Percentiles rank a stretch among this genome's conserved stretches.
Evolutionary conservation across 2,329 filamentous ascomycete genomes (phyloP).

Genomic region (Aspergillus tanneri): DNA sequence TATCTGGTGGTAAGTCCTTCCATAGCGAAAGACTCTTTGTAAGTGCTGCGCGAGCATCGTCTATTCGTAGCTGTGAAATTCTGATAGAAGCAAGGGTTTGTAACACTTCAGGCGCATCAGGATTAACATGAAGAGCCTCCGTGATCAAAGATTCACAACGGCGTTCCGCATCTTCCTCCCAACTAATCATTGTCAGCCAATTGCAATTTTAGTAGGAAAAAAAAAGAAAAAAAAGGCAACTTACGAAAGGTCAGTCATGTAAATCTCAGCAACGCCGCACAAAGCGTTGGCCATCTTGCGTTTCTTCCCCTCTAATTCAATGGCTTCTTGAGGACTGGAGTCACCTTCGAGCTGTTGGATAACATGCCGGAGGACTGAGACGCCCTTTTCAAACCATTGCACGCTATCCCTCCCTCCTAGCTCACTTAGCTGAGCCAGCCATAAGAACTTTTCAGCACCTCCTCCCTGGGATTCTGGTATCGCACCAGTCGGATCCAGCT

Average conservation of each 20-base stretch:
- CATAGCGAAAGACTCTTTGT: conserved; percentile 77
- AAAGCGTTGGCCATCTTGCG: conserved; percentile 84
- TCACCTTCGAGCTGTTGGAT: conserved; percentile 63
- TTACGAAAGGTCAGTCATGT: conserved; percentile 96
- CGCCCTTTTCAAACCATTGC: conserved; percentile 63
- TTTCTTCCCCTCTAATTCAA: conserved; percentile 66
- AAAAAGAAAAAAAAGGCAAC: conserved; percentile 21
- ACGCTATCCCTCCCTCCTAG: conserved; percentile 61
- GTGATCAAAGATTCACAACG: conserved; percentile 86
- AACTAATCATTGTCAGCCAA: conserved; percentile 40
- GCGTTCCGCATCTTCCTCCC: conserved; percentile 85
- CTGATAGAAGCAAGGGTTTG: conserved; percentile 93
- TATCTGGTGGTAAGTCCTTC: conserved; percentile 71
- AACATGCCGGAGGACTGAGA: conserved; percentile 67
- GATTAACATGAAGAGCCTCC: conserved; percentile 82
- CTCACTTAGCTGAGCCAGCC: conserved; percentile 83
- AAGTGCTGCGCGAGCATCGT: conserved; percentile 78
- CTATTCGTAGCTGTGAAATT: conserved; percentile 77
- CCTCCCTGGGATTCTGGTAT: conserved; percentile 71
- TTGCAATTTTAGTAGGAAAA: not conserved
- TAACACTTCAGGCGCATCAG: conserved; percentile 80
- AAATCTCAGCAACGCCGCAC: conserved; percentile 91
- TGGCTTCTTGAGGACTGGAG: conserved; percentile 35
- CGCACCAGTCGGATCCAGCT: conserved; percentile 72
- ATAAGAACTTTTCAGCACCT: conserved; percentile 90